phyloP scores from a whole-genome alignment of 495 filamentous ascomycete genomes.

The Hypoxylon fuscum region DNA sequence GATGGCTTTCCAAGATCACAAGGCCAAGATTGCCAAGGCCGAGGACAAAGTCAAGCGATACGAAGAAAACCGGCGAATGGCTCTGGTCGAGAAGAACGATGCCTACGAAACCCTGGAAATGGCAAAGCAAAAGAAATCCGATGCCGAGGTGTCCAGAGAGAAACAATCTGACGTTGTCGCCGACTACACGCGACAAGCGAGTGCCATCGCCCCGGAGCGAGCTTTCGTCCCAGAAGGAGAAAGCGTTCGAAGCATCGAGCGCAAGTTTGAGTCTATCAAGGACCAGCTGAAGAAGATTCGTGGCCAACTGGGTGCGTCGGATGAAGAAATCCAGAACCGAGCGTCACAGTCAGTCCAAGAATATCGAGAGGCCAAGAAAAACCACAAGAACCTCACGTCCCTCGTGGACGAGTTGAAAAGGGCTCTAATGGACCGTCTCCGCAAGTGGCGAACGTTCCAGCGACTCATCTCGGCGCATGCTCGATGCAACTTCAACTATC shows the following conservation, averaged over 20 bases:
- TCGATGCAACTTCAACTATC: constrained; percentile 83
- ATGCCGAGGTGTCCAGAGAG: constrained; percentile 57
- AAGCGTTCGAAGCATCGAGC: constrained; percentile 68
- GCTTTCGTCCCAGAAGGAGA: constrained; percentile 74
- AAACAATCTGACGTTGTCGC: constrained; percentile 57
- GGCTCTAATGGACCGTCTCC: constrained; percentile 73
- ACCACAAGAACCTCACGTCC: constrained; percentile 56
- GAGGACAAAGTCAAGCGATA: constrained; percentile 64
- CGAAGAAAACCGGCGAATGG: constrained; percentile 59
- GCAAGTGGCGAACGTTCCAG: constrained; percentile 83
- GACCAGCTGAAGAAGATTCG: constrained; percentile 65
- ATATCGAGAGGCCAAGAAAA: constrained; percentile 49
- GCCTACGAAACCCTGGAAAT: constrained; percentile 63
- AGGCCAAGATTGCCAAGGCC: constrained; percentile 61
- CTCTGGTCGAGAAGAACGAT: constrained; percentile 72
- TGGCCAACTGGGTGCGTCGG: constrained; percentile 65
- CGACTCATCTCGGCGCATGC: constrained; percentile 83
- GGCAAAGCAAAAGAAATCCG: constrained; percentile 56
- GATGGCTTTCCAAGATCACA: constrained; percentile 57
- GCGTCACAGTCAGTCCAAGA: constrained; percentile 46
- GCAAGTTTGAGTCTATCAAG: constrained; percentile 67
- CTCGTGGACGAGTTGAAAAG: constrained; percentile 67
- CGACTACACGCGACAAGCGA: constrained; percentile 67
- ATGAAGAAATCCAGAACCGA: constrained; percentile 67
- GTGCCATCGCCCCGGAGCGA: constrained; percentile 61